Conservation (phyloP, 1,284 basidiomycete genomes). For the Tetrapyrgos nigripes region DNA sequence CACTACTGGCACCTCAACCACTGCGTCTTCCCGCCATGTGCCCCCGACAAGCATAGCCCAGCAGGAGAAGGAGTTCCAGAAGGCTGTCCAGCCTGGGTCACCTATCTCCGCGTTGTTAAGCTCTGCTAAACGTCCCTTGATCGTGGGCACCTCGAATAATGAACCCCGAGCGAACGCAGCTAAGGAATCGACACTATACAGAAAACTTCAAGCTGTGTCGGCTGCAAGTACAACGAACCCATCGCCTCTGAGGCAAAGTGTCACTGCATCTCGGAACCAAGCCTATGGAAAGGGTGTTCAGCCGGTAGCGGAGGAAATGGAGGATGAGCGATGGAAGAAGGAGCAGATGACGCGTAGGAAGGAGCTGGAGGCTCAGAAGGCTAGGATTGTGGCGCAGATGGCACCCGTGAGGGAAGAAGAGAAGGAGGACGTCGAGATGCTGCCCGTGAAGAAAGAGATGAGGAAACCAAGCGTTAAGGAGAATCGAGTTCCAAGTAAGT, state of each 20-base stretch:
- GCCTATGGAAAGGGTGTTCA: conserved; percentile 44
- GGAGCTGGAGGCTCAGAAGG: conserved; percentile 86
- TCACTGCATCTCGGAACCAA: conserved; percentile 14
- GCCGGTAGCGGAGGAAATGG: conserved; percentile 55
- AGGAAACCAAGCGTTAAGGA: conserved; percentile 39
- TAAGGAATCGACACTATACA: conserved; percentile 57
- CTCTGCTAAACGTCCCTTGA: conserved; percentile 87
- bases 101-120: conserved; percentile 93
- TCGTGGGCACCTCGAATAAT: conserved; percentile 61
- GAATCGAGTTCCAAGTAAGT: conserved; percentile 27
- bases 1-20: conserved; percentile 15
- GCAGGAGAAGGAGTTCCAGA: conserved; percentile 95
- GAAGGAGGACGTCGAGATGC: conserved; percentile 48
- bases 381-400: conserved; percentile 91
- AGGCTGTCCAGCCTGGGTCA: conserved; percentile 93
- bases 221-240: conserved; percentile 36
- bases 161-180: conserved; percentile 31
- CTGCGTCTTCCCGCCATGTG: conserved; percentile 40
- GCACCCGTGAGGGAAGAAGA: conserved; percentile 63
- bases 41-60: conserved; percentile 74
- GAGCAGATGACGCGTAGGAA: conserved; percentile 65
- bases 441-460: conserved; percentile 39
- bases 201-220: conserved; percentile 48
- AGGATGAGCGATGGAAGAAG: conserved; percentile 43
- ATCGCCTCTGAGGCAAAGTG: conserved; percentile 43